phyloP scores from a whole-genome alignment of 345 rosid species.

The Camelina laxa region DNA sequence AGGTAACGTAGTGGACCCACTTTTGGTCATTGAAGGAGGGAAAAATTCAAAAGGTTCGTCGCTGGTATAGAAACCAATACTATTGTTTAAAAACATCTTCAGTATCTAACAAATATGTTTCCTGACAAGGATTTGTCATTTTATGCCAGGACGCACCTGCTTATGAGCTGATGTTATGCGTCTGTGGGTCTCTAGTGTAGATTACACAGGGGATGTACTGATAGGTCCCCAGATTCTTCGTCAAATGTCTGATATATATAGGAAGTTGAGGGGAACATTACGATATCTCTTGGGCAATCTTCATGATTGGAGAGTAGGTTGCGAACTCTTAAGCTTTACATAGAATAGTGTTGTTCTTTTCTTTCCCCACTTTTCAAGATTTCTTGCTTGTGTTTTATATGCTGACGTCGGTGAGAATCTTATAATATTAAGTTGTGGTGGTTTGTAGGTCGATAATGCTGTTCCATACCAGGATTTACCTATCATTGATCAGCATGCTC shows the following conservation, averaged over 20 bases:
- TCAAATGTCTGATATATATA: constrained; percentile 90
- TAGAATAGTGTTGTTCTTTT: neutral
- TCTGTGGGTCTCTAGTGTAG: constrained; percentile 99
- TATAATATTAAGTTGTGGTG: neutral
- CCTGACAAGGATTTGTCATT: constrained; percentile 32
- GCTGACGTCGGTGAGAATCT: neutral
- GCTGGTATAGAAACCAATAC: constrained; percentile 15
- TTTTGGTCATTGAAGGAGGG: constrained; percentile 79
- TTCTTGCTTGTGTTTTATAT: constrained; percentile 11
- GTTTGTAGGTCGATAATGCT: constrained; percentile 72
- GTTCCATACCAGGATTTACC: constrained; percentile 80
- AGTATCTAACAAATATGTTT: constrained; percentile 18
- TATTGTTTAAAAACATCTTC: constrained; percentile 14
- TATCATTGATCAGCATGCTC: constrained; percentile 85
- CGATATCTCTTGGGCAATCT: constrained; percentile 92
- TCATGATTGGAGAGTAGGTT: constrained; percentile 90
- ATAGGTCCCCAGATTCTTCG: constrained; percentile 83
- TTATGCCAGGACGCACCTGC: constrained; percentile 83
- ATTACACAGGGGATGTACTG: constrained; percentile 84
- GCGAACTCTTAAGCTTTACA: constrained; percentile 12
- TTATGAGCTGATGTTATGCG: constrained; percentile 92
- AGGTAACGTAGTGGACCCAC: constrained; percentile 94
- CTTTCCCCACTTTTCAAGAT: neutral
- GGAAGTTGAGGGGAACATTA: constrained; percentile 92
- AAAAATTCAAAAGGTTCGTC: constrained; percentile 73